Conservation (phyloP, 2,329 filamentous ascomycete species). For the Colletotrichum gloeosporioides region DNA sequence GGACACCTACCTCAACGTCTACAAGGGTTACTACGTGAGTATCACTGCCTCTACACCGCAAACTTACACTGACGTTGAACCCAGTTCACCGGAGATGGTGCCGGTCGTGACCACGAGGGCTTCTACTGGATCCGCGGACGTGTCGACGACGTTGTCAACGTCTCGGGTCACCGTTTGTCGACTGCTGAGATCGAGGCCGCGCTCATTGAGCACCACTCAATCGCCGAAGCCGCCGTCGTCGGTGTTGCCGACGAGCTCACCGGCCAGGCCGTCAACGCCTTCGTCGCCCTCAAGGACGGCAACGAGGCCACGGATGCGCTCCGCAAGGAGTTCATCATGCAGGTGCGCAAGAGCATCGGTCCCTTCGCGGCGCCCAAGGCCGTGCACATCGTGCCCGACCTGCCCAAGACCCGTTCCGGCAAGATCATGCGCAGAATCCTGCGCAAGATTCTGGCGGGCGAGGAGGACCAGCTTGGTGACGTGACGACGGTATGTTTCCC, state of each 20-base stretch:
- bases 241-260: conserved; percentile 93
- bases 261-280: conserved; percentile 96
- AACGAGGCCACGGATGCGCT: conserved; percentile 79
- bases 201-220: conserved; percentile 86
- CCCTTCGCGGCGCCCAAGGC: conserved; percentile 97
- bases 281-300: conserved; percentile 89
- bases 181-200: conserved; percentile 98
- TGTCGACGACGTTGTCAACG: conserved; percentile 98
- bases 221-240: conserved; percentile 95
- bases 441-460: conserved; percentile 94
- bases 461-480: conserved; percentile 96
- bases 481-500: conserved; percentile 77
- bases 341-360: conserved; percentile 96
- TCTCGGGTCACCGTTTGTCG: conserved; percentile 93
- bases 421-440: conserved; percentile 99
- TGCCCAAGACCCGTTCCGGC: conserved; percentile 95
- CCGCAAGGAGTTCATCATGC: conserved; percentile 91
- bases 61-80: neutral
- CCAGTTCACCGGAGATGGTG: conserved; percentile 90
- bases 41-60: neutral
- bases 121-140: conserved; percentile 99
- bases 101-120: conserved; percentile 93
- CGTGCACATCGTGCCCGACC: conserved; percentile 87
- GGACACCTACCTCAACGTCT: conserved; percentile 98
- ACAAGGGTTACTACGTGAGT: conserved; percentile 96